A percentile compares a stretch with the other conserved stretches of the same genome.
Conservation (phyloP, 169 alveolate genomes). For the Neospora caninum region DNA sequence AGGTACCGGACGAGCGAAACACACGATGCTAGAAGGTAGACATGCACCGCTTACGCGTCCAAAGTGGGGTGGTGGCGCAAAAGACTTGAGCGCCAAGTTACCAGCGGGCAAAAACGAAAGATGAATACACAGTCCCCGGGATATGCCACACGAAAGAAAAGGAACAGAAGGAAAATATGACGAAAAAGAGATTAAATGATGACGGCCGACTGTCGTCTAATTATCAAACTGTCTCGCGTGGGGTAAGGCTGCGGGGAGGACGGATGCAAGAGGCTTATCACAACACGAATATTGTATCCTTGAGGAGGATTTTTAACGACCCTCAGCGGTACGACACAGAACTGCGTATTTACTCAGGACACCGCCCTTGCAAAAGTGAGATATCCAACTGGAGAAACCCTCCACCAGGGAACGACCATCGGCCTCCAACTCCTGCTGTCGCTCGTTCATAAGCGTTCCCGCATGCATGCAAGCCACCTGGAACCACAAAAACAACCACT, state of each 20-base stretch:
- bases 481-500: background rate
- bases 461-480: conserved; percentile 9
- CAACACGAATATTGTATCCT: background rate
- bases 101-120: background rate
- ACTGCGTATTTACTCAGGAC: background rate
- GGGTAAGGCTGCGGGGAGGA: background rate
- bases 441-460: background rate
- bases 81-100: too few species aligned
- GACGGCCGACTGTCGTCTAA: background rate
- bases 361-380: background rate
- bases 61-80: background rate
- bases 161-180: background rate
- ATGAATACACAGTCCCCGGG: background rate
- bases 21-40: background rate
- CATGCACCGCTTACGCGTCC: background rate
- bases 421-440: background rate
- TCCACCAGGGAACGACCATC: background rate
- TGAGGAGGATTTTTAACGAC: background rate
- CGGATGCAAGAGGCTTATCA: background rate
- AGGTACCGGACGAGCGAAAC: background rate
- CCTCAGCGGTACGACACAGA: background rate
- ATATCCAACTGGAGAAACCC: background rate
- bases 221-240: background rate
- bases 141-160: background rate
- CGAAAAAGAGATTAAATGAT: too few species aligned